Conservation (phyloP, 2,329 filamentous ascomycete species). For the Fusarium sambucinum region DNA sequence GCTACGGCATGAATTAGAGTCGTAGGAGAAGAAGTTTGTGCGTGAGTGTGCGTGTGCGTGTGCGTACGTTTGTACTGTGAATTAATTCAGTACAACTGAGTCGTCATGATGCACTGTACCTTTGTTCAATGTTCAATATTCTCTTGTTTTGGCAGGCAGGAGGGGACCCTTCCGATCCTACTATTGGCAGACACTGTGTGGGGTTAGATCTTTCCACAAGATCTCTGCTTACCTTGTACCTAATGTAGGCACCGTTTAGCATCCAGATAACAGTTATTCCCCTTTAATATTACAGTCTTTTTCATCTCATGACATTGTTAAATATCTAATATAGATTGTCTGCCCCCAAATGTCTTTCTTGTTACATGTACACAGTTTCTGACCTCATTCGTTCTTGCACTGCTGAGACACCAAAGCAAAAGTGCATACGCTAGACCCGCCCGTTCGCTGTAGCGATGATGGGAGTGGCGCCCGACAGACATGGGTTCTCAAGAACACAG, state of each 20-base stretch:
- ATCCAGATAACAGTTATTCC: neutral
- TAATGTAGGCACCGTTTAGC: neutral
- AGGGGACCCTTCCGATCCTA: slow-evolving; percentile 19
- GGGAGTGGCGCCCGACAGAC: slow-evolving; percentile 47
- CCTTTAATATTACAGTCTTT: neutral
- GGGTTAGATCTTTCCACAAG: slow-evolving; percentile 6
- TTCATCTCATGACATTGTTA: neutral
- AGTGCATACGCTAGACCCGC: slow-evolving; percentile 38
- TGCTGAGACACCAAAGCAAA: slow-evolving; percentile 27
- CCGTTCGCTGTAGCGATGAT: slow-evolving; percentile 47
- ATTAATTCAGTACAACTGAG: slow-evolving; percentile 4
- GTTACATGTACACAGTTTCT: no score
- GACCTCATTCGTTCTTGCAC: neutral
- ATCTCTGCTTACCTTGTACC: neutral
- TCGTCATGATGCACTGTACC: neutral
- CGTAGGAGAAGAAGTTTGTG: slow-evolving; percentile 6
- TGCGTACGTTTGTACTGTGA: neutral
- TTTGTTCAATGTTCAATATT: neutral
- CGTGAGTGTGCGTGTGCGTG: slow-evolving; percentile 14
- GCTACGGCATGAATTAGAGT: slow-evolving; percentile 22
- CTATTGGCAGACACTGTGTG: slow-evolving; percentile 9
- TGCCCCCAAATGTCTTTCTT: neutral
- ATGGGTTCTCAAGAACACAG: slow-evolving; percentile 39
- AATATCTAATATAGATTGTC: no score
- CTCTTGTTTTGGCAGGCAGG: slow-evolving; percentile 9